Percentiles rank a stretch among this genome's conserved stretches.
Conservation (phyloP, 345 rosid genomes). For the Citrus glauca region DNA sequence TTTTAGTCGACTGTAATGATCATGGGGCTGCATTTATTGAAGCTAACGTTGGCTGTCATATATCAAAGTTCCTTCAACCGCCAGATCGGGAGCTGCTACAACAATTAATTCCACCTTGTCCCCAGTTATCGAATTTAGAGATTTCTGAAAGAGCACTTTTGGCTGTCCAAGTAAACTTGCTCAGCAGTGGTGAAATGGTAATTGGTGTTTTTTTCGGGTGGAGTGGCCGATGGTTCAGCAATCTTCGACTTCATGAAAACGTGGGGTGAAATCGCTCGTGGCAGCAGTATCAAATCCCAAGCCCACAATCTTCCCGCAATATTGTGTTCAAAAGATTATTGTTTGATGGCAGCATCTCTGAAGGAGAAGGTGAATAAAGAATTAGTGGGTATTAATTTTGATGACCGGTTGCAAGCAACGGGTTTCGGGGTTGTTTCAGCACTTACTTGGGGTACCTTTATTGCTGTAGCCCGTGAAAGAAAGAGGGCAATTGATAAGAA, state of each 20-base stretch:
- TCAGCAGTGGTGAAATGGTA: conserved; percentile 22
- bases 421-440: conserved; percentile 7
- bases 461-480: background rate
- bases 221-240: conserved; percentile 23
- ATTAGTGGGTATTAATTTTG: background rate
- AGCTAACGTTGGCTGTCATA: background rate
- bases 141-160: background rate
- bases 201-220: conserved; percentile 18
- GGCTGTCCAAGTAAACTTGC: conserved; percentile 22
- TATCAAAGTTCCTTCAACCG: conserved; percentile 13
- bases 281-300: background rate
- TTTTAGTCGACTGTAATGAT: background rate
- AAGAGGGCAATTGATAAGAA: background rate
- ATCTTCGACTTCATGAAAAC: conserved; percentile 3
- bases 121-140: too few species aligned
- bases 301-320: background rate
- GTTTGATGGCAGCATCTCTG: conserved; percentile 9
- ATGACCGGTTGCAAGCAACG: too few species aligned
- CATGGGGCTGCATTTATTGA: too few species aligned
- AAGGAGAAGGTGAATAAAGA: conserved; percentile 5
- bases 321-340: conserved; percentile 17
- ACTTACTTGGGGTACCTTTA: conserved; percentile 21
- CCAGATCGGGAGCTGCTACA: background rate
- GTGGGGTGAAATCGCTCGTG: conserved; percentile 14
- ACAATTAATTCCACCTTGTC: background rate